Conservation (phyloP, 345 rosid species). For the Corchorus olitorius region DNA sequence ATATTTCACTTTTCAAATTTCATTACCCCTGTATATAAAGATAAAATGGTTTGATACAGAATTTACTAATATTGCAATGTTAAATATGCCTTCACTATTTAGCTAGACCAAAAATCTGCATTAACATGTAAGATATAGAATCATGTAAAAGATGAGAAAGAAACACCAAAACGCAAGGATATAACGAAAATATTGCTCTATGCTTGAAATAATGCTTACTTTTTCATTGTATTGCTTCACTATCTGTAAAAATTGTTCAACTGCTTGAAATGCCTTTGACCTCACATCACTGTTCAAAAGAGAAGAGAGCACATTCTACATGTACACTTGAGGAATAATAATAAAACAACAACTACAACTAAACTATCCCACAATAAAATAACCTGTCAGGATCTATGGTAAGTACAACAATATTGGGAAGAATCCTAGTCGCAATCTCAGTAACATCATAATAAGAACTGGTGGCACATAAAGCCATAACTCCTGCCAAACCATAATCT, state of each 20-base stretch:
- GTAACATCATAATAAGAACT: slow-evolving; percentile 82
- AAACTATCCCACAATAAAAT: slow-evolving; percentile 11
- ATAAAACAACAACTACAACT: not conserved
- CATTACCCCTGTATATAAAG: not conserved
- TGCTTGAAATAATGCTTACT: slow-evolving; percentile 40
- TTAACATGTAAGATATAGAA: not conserved
- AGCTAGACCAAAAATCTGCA: not conserved
- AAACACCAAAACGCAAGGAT: not conserved
- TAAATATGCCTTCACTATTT: slow-evolving; percentile 6
- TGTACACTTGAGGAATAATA: slow-evolving; percentile 2
- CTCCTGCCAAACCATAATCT: slow-evolving; percentile 52
- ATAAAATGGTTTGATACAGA: not conserved
- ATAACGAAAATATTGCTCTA: not conserved
- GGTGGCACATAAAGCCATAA: slow-evolving; percentile 97
- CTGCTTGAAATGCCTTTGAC: slow-evolving; percentile 91
- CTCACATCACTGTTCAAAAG: slow-evolving; percentile 79
- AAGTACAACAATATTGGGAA: slow-evolving; percentile 85
- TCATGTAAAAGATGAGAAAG: not conserved
- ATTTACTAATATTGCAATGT: not conserved
- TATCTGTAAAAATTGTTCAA: slow-evolving; percentile 88
- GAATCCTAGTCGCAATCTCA: slow-evolving; percentile 93
- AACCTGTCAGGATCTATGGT: slow-evolving; percentile 97
- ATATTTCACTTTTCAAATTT: not conserved
- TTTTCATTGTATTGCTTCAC: slow-evolving; percentile 79
- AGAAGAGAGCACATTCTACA: slow-evolving; percentile 28